These are phyloP conservation scores for Candida easanensis DNA, from an alignment of 805 yeast genomes.

Conservation along the genomic window DNA sequence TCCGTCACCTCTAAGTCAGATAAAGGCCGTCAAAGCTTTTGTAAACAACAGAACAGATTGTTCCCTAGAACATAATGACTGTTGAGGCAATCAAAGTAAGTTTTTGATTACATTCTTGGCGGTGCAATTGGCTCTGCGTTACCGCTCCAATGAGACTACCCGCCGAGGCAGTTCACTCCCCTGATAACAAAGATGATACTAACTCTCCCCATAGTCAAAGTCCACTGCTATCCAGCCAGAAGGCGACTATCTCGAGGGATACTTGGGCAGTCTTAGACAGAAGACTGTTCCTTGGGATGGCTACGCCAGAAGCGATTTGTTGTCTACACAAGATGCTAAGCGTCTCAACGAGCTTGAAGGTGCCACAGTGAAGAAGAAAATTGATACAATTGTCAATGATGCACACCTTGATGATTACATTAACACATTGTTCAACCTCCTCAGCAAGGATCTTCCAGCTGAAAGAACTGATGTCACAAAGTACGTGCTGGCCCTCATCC, in stretches of 20 bases:
- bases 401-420: conserved; percentile 50
- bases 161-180: not conserved
- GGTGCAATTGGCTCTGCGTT: not conserved
- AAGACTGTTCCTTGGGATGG: conserved; percentile 93
- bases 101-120: not conserved
- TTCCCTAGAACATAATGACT: too few species aligned
- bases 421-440: conserved; percentile 49
- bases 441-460: conserved; percentile 52
- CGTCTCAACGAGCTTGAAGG: conserved; percentile 34
- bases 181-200: not conserved
- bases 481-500: conserved; percentile 57
- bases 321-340: conserved; percentile 65
- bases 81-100: not conserved
- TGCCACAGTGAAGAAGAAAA: conserved; percentile 34
- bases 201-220: not conserved
- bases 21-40: too few species aligned
- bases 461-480: conserved; percentile 57
- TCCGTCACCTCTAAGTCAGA: not conserved
- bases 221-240: conserved; percentile 39
- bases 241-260: conserved; percentile 63
- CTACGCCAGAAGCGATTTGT: conserved; percentile 67
- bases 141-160: not conserved
- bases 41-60: too few species aligned
- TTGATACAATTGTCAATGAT: conserved; percentile 35
- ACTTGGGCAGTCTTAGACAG: conserved; percentile 65